Percentiles rank a stretch among this genome's conserved stretches.
phyloP scores from a whole-genome alignment of 805 yeast species.

The Kodamaea sagamina region DNA sequence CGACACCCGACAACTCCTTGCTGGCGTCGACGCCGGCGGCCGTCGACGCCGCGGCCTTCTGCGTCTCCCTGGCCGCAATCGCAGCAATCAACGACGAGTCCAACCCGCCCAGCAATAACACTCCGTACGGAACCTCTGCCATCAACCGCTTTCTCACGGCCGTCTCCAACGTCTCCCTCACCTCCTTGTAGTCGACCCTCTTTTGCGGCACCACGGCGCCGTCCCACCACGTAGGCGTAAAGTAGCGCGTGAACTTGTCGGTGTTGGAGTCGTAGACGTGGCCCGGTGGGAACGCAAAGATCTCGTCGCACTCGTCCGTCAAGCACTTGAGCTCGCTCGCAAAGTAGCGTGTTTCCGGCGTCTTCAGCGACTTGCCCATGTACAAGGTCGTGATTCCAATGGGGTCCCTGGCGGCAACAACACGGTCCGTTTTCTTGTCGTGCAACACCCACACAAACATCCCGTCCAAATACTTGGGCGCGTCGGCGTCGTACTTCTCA shows the following conservation, averaged over 20 bases:
- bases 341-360: constrained; percentile 79
- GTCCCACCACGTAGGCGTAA: constrained; percentile 94
- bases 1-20: constrained; percentile 87
- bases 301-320: constrained; percentile 90
- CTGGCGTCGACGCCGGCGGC: constrained; percentile 60
- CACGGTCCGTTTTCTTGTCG: constrained; percentile 81
- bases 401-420: constrained; percentile 97
- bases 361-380: constrained; percentile 77
- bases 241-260: constrained; percentile 83
- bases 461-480: constrained; percentile 93
- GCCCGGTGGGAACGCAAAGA: constrained; percentile 97
- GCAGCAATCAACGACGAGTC: constrained; percentile 96
- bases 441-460: constrained; percentile 96
- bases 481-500: constrained; percentile 81
- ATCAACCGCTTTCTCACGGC: constrained; percentile 98
- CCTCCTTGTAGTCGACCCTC: constrained; percentile 68
- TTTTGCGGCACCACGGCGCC: constrained; percentile 70
- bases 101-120: constrained; percentile 92
- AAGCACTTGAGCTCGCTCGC: constrained; percentile 95
- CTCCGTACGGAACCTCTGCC: constrained; percentile 99
- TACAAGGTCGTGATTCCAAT: constrained; percentile 95
- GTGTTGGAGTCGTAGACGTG: constrained; percentile 92
- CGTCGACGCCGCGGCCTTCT: constrained; percentile 62
- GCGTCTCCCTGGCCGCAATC: constrained; percentile 95
- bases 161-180: constrained; percentile 83